Evolutionary conservation across 75 land plant species (phyloP).

Genomic region (Picea sitchensis): DNA sequence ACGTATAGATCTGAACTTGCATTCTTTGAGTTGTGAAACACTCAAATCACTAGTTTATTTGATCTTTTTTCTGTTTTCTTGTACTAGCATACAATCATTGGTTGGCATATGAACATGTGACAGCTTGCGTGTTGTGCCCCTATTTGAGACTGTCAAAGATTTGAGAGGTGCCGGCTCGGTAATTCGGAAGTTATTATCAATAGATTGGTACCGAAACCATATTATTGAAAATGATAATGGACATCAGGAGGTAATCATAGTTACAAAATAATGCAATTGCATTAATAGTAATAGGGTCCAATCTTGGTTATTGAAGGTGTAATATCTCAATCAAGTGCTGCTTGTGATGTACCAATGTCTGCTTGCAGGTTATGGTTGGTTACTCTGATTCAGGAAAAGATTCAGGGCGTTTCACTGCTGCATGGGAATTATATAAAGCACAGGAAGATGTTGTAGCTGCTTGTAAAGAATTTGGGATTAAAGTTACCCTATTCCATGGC

Average conservation of each 20-base stretch:
- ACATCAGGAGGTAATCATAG: constrained; percentile 72
- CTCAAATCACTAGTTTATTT: neutral
- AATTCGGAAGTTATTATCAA: constrained; percentile 74
- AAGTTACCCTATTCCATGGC: constrained; percentile 91
- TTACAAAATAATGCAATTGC: neutral
- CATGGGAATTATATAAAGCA: constrained; percentile 95
- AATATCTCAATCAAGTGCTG: no score
- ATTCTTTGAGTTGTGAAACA: neutral
- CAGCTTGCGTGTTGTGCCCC: constrained; percentile 90
- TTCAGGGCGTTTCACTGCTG: constrained; percentile 93
- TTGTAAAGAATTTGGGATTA: constrained; percentile 81
- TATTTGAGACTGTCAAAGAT: constrained; percentile 96
- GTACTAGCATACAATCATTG: neutral
- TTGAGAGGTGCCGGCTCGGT: constrained; percentile 80
- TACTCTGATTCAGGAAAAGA: constrained; percentile 98
- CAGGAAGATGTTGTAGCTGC: constrained; percentile 95
- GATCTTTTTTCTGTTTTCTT: neutral
- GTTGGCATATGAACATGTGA: neutral
- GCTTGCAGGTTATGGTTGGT: constrained; percentile 88
- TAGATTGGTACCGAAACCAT: constrained; percentile 88
- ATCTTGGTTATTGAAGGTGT: neutral
- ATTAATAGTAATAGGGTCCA: neutral
- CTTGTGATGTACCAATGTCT: neutral
- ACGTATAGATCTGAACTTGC: constrained; percentile 43
- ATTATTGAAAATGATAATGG: constrained; percentile 77